A percentile compares a stretch with the other conserved stretches of the same genome.
These are phyloP conservation scores for Crithidia expoeki DNA, from an alignment of 208 protist genomes.

Conservation along the genomic window DNA sequence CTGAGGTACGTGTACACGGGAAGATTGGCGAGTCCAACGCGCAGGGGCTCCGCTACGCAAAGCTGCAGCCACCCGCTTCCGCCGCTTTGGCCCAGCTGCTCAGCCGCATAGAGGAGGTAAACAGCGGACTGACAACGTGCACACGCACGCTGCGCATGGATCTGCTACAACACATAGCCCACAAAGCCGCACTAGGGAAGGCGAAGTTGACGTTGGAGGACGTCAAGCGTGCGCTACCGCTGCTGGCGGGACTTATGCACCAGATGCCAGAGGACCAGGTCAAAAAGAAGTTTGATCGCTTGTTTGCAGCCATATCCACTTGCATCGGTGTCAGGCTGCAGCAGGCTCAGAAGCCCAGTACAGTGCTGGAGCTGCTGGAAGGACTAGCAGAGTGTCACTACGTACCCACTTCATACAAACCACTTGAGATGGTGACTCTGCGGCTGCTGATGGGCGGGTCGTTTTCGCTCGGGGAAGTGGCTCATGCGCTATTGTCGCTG, in stretches of 20 bases:
- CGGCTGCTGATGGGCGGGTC: conserved; percentile 39
- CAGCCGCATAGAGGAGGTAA: conserved; percentile 44
- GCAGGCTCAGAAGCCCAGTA: conserved; percentile 21
- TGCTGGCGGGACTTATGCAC: conserved; percentile 42
- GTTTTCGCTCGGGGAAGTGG: conserved; percentile 38
- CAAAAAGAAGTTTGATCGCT: conserved; percentile 39
- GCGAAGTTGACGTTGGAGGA: conserved; percentile 51
- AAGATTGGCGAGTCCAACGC: conserved; percentile 74
- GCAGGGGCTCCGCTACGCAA: conserved; percentile 66
- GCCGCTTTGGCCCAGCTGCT: conserved; percentile 62
- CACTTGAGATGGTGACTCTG: conserved; percentile 72
- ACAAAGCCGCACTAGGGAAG: conserved; percentile 54
- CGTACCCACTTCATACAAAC: conserved; percentile 52
- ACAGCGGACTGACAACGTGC: neutral
- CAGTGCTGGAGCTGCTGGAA: conserved; percentile 54
- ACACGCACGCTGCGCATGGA: conserved; percentile 48
- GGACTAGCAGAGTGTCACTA: conserved; percentile 68
- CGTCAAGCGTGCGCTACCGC: conserved; percentile 61
- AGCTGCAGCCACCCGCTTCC: conserved; percentile 46
- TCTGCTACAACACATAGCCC: conserved; percentile 73
- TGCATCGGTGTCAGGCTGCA: conserved; percentile 67
- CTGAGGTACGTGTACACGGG: conserved; percentile 65
- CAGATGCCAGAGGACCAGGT: conserved; percentile 26
- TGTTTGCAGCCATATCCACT: conserved; percentile 52
- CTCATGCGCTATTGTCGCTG: conserved; percentile 44